Evolutionary conservation across 106 monocot genomes (phyloP), one percentile per base, ranked within the genome.

Genomic region (Iris macrosiphon): DNA sequence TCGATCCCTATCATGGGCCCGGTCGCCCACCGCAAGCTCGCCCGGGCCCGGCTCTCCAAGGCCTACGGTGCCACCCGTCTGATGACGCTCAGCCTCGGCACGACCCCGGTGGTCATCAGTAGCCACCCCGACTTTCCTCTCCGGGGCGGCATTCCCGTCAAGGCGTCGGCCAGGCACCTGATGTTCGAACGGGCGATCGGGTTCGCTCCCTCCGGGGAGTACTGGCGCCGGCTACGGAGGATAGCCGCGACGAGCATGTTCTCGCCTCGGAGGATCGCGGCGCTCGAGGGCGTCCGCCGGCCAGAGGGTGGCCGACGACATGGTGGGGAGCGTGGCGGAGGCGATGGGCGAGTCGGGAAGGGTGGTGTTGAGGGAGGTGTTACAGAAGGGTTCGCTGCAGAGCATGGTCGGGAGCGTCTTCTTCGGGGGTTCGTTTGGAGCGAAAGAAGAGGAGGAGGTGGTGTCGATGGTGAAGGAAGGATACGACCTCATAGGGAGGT

Each of bases 151-250:
- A 59, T 81, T 6, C 87, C 87, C 2, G 19, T 53, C 9, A 81
- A 75, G 45, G 22, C 43, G 11, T 60, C 80, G 4, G 80, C 86
- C 0, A 38, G 63, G 1, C 52, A 63, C 18, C 81, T 87, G 4
- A 77, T 87, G 80, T 87, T 87, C 60, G 70, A 71, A 10, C 61
- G 81, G 19, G 86, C 86, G 23, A 77, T 87, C 41, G 86, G 86
- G 9, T 87, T 87, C 51, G 72, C 80, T 7, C 80, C 86, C n/a
- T 55, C 55, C 15, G 80, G 80, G 4, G 67, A 67, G 0, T 64
- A 87, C 70, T 87, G 86, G 86, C 76, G 80, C 47, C 65, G 29
- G 63, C 73, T 81, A 49, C 65, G 86, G 3, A 80, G 74, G 2
- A 3, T 74, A 4, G 76, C 74, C 8, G 62, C 74, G 1, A 45